Evolutionary conservation across 495 filamentous ascomycete species (phyloP), one percentile per base, ranked within the genome.

Genomic region (Penicillium bovifimosum): DNA sequence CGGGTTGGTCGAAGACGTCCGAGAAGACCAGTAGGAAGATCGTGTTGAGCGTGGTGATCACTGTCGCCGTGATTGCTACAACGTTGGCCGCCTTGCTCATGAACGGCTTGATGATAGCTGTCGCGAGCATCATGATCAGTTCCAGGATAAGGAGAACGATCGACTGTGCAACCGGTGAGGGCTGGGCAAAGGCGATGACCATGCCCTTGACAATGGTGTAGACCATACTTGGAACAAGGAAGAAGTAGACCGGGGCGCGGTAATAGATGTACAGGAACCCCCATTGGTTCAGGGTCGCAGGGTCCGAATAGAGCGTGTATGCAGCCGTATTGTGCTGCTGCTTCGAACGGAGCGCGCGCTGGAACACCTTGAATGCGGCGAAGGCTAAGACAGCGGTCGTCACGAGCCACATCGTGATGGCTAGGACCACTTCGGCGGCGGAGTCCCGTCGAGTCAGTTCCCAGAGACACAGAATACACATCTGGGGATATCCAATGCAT

Each of bases 61-160:
- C 84, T 48, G 80, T 81, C 58, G 96, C 95, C 52, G 89, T 77
- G 59, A 98, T 96, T 74, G 96, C 96, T 78, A 96, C 92, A 44
- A 83, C 83, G 65, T 98, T 98, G 45, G 91, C 96, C 67, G 87
- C 90, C 80, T 93, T 96, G 76, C 96, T 90, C 92, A 97, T 96
- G 82, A 88, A 98, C 1, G 93, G 93, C 43, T 87, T 81, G 62
- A 96, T 72, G 26, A 95, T 84, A 51, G 79, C 84, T 31, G 89
- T 83, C 20, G 67, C 80, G 59, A 96, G 86, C 57, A 98, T 78
- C 55, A 88, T 83, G 14, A 63, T 80, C 0, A 86, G 84, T 73
- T 98, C 93, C 52, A 96, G 82, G 42, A 98, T 70, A 35, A 97
- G 77, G 42, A 96, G 73, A 2, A 85, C 86, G 44, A 97, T 79